These are phyloP conservation scores for Podospora fimiseda DNA, from an alignment of 495 filamentous ascomycete genomes.

Conservation along the genomic window DNA sequence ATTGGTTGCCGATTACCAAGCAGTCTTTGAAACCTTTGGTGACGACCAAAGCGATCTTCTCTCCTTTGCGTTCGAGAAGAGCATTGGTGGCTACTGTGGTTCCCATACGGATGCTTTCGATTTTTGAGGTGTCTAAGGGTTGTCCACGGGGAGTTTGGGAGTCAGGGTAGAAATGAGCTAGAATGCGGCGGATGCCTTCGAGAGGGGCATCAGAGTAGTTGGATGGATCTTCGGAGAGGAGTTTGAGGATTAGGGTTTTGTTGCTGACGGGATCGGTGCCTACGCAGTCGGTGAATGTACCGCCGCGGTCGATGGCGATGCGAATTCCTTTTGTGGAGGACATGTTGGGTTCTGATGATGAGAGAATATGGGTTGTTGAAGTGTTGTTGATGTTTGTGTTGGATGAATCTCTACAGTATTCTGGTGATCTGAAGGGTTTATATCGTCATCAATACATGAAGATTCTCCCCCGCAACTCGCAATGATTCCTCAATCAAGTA, in stretches of 20 bases:
- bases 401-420: slow-evolving; percentile 6
- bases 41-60: slow-evolving; percentile 82
- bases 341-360: neutral
- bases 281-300: slow-evolving; percentile 68
- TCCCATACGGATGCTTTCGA: slow-evolving; percentile 82
- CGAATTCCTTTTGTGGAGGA: slow-evolving; percentile 34
- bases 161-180: slow-evolving; percentile 66
- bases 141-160: slow-evolving; percentile 72
- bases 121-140: slow-evolving; percentile 74
- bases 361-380: too few relatives aligned
- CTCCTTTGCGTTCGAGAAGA: slow-evolving; percentile 87
- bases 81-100: slow-evolving; percentile 88
- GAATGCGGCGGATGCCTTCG: slow-evolving; percentile 84
- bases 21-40: slow-evolving; percentile 93
- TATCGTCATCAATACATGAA: neutral
- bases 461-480: too few relatives aligned
- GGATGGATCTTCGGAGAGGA: slow-evolving; percentile 81
- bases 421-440: neutral
- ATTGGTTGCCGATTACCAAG: slow-evolving; percentile 81
- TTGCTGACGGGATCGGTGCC: slow-evolving; percentile 48
- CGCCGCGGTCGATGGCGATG: slow-evolving; percentile 60
- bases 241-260: slow-evolving; percentile 76
- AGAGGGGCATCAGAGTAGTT: slow-evolving; percentile 87
- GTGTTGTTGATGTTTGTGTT: too few relatives aligned
- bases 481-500: too few relatives aligned